Base-by-base conservation (phyloP, 495 filamentous ascomycete species). In the Aspergillus mulundensis region DNA sequence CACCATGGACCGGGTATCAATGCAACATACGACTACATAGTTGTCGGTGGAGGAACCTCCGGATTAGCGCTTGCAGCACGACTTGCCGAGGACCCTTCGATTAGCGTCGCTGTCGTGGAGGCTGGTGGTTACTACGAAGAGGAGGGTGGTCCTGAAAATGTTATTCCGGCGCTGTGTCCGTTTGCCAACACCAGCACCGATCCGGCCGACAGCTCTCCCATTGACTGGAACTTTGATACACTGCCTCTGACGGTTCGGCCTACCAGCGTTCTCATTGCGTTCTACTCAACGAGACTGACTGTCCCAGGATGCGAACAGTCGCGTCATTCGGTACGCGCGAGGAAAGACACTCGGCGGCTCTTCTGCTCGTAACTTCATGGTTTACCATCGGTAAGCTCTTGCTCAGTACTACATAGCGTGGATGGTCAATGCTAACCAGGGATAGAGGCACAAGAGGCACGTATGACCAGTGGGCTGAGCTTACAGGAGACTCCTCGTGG, bases 81-180 rank as follows among this genome's bases (percentile, higher is more conserved):
- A 7, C 68, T 81, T 15, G 71, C 76, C 2, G 71, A 77, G 48
- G 34, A 52, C 50, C 59, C 0, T 66, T 57, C 24, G 0, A 11
- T 39, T 19, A 57, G 50, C 4, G 71, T 79, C 5, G 77, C 76
- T n/a, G 69, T 86, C 1, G 65, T 86, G 14, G 84, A 87, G 66
- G 83, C 84, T 8, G 84, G 84, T 0, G 75, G 75, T 2, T 78
- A 78, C 60, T 85, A 86, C 53, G 75, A 86, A 62, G 41, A 69
- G 12, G 46, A 50, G 7, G 72, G 74, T 7, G 58, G 58, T 40
- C 67, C 63, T 65, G 65, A 66, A 57, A 75, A 56, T 70, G 77
- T 59, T 42, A 68, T 87, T 8, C 82, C 81, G 75, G 57, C 5
- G 66, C 66, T 23, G 67, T 67, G 3, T 59, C 65, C 5, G 73